These are phyloP conservation scores for Neurospora sp. DNA, from an alignment of 2,329 filamentous ascomycete species.

Conservation along the genomic window DNA sequence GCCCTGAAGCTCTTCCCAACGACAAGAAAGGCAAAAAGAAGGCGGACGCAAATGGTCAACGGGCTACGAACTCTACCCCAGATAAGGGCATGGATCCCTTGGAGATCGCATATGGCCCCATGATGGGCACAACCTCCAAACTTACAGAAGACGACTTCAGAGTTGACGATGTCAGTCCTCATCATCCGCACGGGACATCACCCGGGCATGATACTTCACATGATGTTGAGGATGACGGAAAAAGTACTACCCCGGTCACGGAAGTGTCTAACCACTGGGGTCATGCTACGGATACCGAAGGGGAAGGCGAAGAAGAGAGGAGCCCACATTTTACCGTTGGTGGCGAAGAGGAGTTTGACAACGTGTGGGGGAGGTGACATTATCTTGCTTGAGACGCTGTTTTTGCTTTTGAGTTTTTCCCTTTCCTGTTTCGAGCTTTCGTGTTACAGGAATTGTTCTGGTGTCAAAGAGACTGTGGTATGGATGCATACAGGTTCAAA, in stretches of 20 bases:
- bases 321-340: conserved; percentile 10
- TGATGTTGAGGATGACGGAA: not conserved
- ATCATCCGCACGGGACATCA: conserved; percentile 15
- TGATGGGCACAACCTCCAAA: conserved; percentile 15
- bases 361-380: conserved; percentile 17
- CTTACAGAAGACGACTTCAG: conserved; percentile 19
- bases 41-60: conserved; percentile 6
- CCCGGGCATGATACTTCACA: conserved; percentile 5
- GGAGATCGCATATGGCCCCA: conserved; percentile 20
- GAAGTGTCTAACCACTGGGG: conserved; percentile 8
- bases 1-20: conserved; percentile 10
- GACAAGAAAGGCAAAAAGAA: conserved; percentile 21
- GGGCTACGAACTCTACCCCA: conserved; percentile 7
- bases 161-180: conserved; percentile 15
- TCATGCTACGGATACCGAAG: not conserved
- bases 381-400: not conserved
- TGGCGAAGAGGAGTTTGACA: conserved; percentile 17
- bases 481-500: not conserved
- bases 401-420: not conserved
- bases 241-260: not conserved
- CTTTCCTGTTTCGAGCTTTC: not conserved
- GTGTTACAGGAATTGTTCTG: not conserved
- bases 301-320: conserved; percentile 1
- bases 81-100: conserved; percentile 17
- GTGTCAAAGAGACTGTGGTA: not conserved